Base-by-base conservation (phyloP, 805 yeast species). In the Komagataella phaffii region DNA sequence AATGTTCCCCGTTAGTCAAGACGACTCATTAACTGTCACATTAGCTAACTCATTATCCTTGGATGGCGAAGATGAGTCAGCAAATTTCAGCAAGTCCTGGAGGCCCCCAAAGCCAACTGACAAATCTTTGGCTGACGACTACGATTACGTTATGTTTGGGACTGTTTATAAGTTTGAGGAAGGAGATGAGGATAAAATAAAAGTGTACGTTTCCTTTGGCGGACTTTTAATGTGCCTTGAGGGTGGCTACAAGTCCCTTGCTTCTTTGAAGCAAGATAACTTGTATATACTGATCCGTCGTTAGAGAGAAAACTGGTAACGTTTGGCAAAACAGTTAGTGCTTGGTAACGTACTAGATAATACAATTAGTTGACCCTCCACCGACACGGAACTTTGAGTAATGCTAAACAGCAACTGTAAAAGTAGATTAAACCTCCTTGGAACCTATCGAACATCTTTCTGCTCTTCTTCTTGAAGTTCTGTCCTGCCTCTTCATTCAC, bases 121-220 rank as follows among this genome's bases (percentile, higher is more conserved):
- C 58, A 79, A 84, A 62, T 79, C 95, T 5, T 75, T 91, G 61
- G 96, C 96, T 58, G 97, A 91, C 65, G 98, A 93, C 64, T 91
- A 89, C 71, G 98, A 91, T 67, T 93, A 93, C 61, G 98, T 93
- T 57, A 91, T 93, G 98, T 82, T 90, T 65, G 99, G 99, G 51
- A 89, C 96, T 6, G 95, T 93, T 48, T 93, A 93, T 74, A 90
- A 91, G 67, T 93, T 93, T 64, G 96, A 91, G 66, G 99, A 93
- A 70, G 79, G 79, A 57, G 79, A 75, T 55, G 70, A 72, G 58
- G 71, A 69, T 53, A 73, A 72, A 57, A 85, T 88, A 68, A 83
- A 95, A 18, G 96, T 91, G 21, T 93, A 88, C 64, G 87, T 88
- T 53, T 91, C 98, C 3, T 93, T 90, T 66, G 99, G 99, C 52